Base-by-base conservation (phyloP, 805 yeast genomes). In the Cyberlindnera mycetangii region DNA sequence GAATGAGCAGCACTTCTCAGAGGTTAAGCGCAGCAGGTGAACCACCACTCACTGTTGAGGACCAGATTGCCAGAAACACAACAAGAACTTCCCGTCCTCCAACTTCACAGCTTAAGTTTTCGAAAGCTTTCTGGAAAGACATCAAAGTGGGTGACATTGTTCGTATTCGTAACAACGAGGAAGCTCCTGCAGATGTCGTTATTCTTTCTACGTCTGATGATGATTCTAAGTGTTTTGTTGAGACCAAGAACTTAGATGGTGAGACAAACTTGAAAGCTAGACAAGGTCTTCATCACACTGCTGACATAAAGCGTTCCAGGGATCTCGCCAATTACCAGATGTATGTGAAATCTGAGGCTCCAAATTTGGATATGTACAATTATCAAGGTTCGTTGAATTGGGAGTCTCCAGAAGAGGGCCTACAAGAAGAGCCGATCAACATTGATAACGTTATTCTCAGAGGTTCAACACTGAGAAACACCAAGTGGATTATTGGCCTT, bases 171-270 rank as follows among this genome's bases (percentile, higher is more conserved):
- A 78, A 79, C 52, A 81, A 85, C 58, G 93, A 85, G 58, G 92
- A 85, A 66, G 74, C 84, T 7, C 95, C 95, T 1, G 89, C 92
- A 2, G 95, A 85, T 64, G 61, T 81, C 12, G 69, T 84, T 37
- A 62, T 85, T 27, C 58, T 85, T 7, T 71, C 89, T 5, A 73
- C 50, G 4, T 78, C 86, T 19, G 88, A 83, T 55, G 62, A 70
- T 1, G 88, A 84, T 53, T 83, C 83, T 40, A 77, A 75, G 40
- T 84, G 90, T 64, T 57, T 79, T 55, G 79, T 85, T 15, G 95
- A 85, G 61, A 85, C 95, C 0, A 85, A 85, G 57, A 85, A 85
- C 62, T 70, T 85, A 52, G 95, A 85, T 64, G 93, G 95, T 63
- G 84, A 79, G 57, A 78, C 93, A 1, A 85, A 85, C 54, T 68